These are phyloP conservation scores for Aspergillus ostianus DNA, from an alignment of 495 filamentous ascomycete genomes.

Conservation along the genomic window DNA sequence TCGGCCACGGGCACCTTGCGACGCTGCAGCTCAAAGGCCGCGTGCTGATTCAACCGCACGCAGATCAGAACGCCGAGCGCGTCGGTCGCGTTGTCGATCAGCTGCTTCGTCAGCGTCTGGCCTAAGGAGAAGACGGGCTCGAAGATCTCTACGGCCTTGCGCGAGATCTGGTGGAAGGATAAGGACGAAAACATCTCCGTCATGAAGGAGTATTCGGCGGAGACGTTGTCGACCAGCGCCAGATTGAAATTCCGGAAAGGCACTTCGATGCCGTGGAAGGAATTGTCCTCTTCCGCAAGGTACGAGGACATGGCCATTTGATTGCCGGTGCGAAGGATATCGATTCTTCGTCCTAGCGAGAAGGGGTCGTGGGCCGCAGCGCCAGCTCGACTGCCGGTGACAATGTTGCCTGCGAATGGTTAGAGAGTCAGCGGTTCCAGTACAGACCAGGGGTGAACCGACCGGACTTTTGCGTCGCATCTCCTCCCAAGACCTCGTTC, in stretches of 20 bases:
- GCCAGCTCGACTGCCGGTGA: constrained; percentile 39
- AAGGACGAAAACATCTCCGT: constrained; percentile 79
- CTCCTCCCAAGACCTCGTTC: constrained; percentile 78
- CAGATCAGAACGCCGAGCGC: constrained; percentile 82
- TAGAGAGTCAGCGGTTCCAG: constrained; percentile 10
- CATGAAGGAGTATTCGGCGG: constrained; percentile 93
- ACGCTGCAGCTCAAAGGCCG: constrained; percentile 88
- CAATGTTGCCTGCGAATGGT: constrained; percentile 28
- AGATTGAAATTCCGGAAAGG: constrained; percentile 94
- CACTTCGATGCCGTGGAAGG: constrained; percentile 80
- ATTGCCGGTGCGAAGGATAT: constrained; percentile 68
- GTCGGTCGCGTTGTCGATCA: constrained; percentile 75
- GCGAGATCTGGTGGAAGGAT: constrained; percentile 54
- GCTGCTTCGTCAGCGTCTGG: constrained; percentile 68
- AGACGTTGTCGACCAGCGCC: constrained; percentile 88
- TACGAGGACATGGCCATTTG: constrained; percentile 75
- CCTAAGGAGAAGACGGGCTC: constrained; percentile 80
- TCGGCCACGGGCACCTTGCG: constrained; percentile 87
- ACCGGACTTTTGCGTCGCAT: constrained; percentile 60
- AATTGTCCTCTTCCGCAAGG: constrained; percentile 82
- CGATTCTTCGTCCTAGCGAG: constrained; percentile 78
- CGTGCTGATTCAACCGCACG: constrained; percentile 90
- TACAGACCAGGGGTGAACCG: constrained; percentile 18
- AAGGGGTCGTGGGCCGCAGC: constrained; percentile 80
- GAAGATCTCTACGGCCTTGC: constrained; percentile 78